Conservation (phyloP, 139 green algal genomes). For the Gonium pectorale region DNA sequence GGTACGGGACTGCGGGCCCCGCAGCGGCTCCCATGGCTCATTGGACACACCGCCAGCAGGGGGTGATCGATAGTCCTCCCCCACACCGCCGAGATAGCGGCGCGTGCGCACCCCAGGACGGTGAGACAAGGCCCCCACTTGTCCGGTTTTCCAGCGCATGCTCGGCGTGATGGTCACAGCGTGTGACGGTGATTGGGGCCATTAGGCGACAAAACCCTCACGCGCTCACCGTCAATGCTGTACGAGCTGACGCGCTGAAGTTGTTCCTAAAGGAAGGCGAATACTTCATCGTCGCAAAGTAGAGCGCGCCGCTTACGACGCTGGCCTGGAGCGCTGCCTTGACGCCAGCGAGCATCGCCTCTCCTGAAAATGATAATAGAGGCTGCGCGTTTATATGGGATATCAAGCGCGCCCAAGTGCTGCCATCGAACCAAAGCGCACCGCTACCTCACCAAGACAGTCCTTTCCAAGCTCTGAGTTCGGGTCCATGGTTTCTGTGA, state of each 20-base stretch:
- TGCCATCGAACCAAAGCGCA: no score
- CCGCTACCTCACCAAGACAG: slow-evolving; percentile 13
- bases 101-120: no score
- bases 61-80: no score
- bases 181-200: neutral
- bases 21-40: no score
- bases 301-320: neutral
- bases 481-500: slow-evolving; percentile 17
- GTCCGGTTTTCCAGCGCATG: no score
- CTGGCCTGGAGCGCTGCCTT: neutral
- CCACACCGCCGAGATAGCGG: no score
- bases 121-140: no score
- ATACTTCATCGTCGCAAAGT: neutral
- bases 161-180: no score
- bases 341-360: neutral
- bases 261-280: slow-evolving; percentile 3
- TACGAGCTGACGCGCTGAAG: slow-evolving; percentile 16
- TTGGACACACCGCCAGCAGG: no score
- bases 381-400: no score
- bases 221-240: slow-evolving; percentile 17
- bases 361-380: neutral
- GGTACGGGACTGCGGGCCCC: no score
- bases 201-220: neutral
- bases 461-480: slow-evolving; percentile 13
- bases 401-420: no score